Evolutionary conservation across 1,139 yeast genomes (phyloP), one percentile per base, ranked within the genome.

Genomic region (Eremothecium coryli): DNA sequence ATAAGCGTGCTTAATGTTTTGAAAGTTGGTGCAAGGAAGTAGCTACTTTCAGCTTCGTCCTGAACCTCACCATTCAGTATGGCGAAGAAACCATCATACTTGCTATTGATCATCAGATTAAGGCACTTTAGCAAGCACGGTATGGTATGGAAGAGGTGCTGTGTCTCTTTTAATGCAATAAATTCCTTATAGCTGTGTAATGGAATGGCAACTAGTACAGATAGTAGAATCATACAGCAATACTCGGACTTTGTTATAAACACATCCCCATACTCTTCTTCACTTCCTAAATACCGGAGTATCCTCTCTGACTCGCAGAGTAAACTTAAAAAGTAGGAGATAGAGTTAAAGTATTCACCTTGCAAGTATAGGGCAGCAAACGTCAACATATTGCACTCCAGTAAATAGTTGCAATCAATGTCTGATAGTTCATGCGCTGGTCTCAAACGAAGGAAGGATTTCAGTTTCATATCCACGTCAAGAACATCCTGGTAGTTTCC

Each of bases 121-220:
- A 50, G 30, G 23, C 48, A 43, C 9, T 23, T 36, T 5, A 39
- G 29, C 12, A 48, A 37, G 14, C 38, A 5, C 6, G 46, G 43
- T 22, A 41, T 39, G 8, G 30, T 21, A 7, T 39, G 25, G 11
- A 43, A 42, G 13, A 49, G 37, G 6, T 35, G 33, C 18, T 35
- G 33, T 13, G 46, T 23, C 7, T 44, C 46, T 16, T 42, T 42
- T 8, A 51, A 33, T 16, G 44, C 37, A 4, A 45, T 33, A 26
- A 54, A 51, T n/a, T 43, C 41, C n/a, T 44, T 48, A 33, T 46
- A 45, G 26, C 46, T 43, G 23, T 54, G 50, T 20, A 55, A 31
- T 2, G 60, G 58, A 2, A 53, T 40, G 5, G 54, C 35, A 8
- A 50, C 38, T 3, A 54, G 18, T 12, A 40, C 39, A 2, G 56